Evolutionary conservation across 192 early-diverging fungal genomes (phyloP), one percentile per base, ranked within the genome.

Genomic region (Coemansia sp.): DNA sequence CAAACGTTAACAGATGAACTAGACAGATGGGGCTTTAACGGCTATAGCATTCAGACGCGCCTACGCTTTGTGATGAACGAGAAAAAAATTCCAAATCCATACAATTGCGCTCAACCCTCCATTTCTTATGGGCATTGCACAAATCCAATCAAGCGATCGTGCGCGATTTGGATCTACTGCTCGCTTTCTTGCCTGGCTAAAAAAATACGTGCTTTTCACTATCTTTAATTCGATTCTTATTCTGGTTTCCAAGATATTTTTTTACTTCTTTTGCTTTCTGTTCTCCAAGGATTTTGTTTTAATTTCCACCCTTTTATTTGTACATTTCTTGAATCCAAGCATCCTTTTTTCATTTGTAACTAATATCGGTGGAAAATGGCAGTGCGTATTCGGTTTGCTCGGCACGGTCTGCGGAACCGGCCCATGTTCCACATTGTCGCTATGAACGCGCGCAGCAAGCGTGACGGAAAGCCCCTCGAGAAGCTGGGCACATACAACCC

Each of bases 351-450:
- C 30, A 3, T 32, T 30, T 29, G 1, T 55, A n/a, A 42, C 39
- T 42, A 16, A 42, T n/a, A 42, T 42, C 14, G 11, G 39, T 8
- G 8, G 30, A 32, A n/a, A 47, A 89, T 88, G 86, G 88, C 88
- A 24, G 86, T 92, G 60, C 86, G 89, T 61, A 89, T 99, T 69
- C 87, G 94, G 47, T 89, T 99, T 55, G 89, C 92, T 34, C 89
- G 92, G 58, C 92, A 91, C 83, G 97, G 97, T n/a, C 72, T 86
- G 30, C 84, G 88, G 66, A 87, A 94, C 69, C 85, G 90, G 48
- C 95, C 94, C 13, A 90, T 94, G 66, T 99, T 91, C 80, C 94
- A 95, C 74, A 93, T 99, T 62, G 94, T 99, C 14, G 91, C 90
- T 14, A 88, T 92, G 59, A 92, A 95, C 74, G 83, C 84, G 39